phyloP scores from a whole-genome alignment of 2,329 filamentous ascomycete genomes.

The Sclerotinia spermophila region DNA sequence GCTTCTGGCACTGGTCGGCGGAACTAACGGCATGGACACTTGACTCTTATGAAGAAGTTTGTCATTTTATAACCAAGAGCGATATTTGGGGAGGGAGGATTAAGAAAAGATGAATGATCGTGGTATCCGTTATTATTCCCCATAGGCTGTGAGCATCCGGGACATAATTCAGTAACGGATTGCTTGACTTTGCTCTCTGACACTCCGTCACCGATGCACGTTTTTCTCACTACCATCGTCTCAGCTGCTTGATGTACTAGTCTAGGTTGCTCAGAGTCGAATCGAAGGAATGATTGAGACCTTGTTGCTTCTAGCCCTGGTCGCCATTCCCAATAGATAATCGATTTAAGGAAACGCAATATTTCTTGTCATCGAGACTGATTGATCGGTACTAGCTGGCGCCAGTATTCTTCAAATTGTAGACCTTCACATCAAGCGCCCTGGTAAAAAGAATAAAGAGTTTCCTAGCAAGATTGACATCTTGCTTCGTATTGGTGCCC shows the following conservation, averaged over 20 bases:
- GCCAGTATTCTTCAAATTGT: slow-evolving; percentile 4
- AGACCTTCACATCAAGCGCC: not conserved
- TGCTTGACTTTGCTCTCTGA: not conserved
- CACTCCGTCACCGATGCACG: not conserved
- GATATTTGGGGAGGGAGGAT: not conserved
- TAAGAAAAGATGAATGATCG: not conserved
- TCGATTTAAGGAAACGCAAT: not conserved
- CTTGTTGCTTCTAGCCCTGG: not conserved
- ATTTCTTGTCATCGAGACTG: not conserved
- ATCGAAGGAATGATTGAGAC: too few relatives aligned
- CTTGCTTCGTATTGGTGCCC: not conserved
- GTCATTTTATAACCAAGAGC: not conserved
- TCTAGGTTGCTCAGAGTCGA: not conserved
- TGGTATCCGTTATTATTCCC: not conserved
- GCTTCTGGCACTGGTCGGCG: not conserved
- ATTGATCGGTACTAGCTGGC: not conserved
- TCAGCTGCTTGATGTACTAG: not conserved
- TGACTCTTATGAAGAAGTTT: not conserved
- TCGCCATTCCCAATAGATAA: not conserved
- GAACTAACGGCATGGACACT: not conserved
- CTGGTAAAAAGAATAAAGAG: not conserved
- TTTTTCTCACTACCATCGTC: not conserved
- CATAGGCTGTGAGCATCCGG: not conserved
- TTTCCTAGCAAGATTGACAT: not conserved
- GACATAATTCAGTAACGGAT: slow-evolving; percentile 6